A percentile compares a stretch with the other conserved stretches of the same genome.
Evolutionary conservation across 139 green algal genomes (phyloP).

Genomic region (Asterochloris sp.): DNA sequence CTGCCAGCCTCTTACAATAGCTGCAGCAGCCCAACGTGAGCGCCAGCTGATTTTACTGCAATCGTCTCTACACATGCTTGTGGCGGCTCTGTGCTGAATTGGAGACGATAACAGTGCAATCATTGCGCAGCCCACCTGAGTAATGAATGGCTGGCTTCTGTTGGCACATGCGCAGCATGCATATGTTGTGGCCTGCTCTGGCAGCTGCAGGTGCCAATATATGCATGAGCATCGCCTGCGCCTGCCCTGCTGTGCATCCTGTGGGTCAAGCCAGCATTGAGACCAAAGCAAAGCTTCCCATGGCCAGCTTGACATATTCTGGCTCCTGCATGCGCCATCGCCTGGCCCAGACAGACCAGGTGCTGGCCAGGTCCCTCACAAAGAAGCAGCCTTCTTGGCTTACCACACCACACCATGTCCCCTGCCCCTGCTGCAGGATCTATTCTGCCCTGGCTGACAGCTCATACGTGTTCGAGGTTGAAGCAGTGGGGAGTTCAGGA

Average conservation of each 20-base stretch:
- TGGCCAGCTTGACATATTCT: neutral
- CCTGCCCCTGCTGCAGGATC: neutral
- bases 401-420: neutral
- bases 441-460: neutral
- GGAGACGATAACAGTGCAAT: neutral
- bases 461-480: slow-evolving; percentile 7
- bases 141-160: neutral
- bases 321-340: neutral
- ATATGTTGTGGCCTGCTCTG: neutral
- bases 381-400: neutral
- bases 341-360: neutral
- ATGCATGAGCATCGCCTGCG: no score
- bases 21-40: slow-evolving; percentile 1
- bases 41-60: neutral
- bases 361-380: no score
- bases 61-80: neutral
- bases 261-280: neutral
- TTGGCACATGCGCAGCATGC: neutral
- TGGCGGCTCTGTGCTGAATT: neutral
- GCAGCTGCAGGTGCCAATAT: no score
- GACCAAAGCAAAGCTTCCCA: neutral
- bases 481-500: neutral
- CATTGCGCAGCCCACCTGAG: neutral
- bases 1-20: neutral
- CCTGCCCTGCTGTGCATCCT: no score